Conservation (phyloP, 2,329 filamentous ascomycete species). For the Xylariaceae sp. region DNA sequence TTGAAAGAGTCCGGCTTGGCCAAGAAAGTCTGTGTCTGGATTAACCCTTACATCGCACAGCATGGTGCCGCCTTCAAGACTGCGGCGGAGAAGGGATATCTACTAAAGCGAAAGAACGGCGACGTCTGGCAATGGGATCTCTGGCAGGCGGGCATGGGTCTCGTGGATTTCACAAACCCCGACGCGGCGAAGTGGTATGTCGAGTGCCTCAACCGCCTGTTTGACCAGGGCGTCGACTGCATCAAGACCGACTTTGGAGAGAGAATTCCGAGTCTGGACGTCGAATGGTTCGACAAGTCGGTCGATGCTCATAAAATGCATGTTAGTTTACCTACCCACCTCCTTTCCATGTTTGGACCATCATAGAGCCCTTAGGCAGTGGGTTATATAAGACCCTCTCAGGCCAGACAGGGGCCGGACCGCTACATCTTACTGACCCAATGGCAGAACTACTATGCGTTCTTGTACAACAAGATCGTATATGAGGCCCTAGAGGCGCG, state of each 20-base stretch:
- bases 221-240: slow-evolving; percentile 63
- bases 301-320: slow-evolving; percentile 63
- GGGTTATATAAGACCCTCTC: background rate
- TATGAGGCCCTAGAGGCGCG: slow-evolving; percentile 58
- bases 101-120: slow-evolving; percentile 63
- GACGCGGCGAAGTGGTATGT: slow-evolving; percentile 61
- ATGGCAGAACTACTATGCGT: slow-evolving; percentile 62
- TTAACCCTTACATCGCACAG: slow-evolving; percentile 69
- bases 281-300: slow-evolving; percentile 56
- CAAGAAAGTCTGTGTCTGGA: slow-evolving; percentile 67
- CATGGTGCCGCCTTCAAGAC: slow-evolving; percentile 60
- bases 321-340: slow-evolving; percentile 21
- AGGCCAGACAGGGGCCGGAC: background rate
- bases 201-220: slow-evolving; percentile 55
- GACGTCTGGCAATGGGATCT: slow-evolving; percentile 71
- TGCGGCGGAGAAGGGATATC: slow-evolving; percentile 60
- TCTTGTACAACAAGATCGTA: slow-evolving; percentile 64
- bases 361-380: background rate
- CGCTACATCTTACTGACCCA: background rate
- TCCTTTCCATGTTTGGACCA: background rate
- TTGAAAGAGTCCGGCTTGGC: slow-evolving; percentile 57
- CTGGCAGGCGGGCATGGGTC: slow-evolving; percentile 72
- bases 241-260: slow-evolving; percentile 76
- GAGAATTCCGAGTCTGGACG: slow-evolving; percentile 59
- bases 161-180: slow-evolving; percentile 70